Evolutionary conservation across 495 filamentous ascomycete species (phyloP).

Genomic region (Amniculicola lignicola): DNA sequence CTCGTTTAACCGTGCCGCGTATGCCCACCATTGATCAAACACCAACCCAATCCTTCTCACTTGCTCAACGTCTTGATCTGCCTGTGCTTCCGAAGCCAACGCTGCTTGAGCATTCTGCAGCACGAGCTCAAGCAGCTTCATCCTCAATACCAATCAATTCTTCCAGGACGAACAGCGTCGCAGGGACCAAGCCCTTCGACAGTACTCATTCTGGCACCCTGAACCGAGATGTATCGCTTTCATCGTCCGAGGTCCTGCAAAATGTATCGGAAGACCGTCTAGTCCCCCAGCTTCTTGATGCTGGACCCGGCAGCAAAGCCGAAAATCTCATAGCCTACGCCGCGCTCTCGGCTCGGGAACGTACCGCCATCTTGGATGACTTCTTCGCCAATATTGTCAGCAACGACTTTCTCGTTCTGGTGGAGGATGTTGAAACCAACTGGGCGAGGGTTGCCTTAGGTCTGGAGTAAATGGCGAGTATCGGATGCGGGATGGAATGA

Average conservation of each 20-base stretch:
- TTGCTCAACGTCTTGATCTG: slow-evolving; percentile 16
- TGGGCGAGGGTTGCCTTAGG: slow-evolving; percentile 10
- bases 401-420: slow-evolving; percentile 44
- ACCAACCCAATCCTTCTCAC: not conserved
- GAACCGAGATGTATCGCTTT: too few species aligned
- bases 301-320: slow-evolving; percentile 16
- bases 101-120: slow-evolving; percentile 4
- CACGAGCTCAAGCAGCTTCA: not conserved
- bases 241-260: too few species aligned
- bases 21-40: not conserved
- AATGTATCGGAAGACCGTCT: slow-evolving; percentile 22
- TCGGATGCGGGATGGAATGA: not conserved
- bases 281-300: slow-evolving; percentile 13
- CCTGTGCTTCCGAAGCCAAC: slow-evolving; percentile 36
- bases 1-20: not conserved
- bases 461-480: not conserved
- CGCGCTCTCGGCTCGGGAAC: slow-evolving; percentile 37
- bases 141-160: not conserved
- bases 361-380: slow-evolving; percentile 40
- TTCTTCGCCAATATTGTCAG: slow-evolving; percentile 47
- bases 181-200: not conserved
- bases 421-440: slow-evolving; percentile 43
- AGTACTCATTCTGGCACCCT: too few species aligned
- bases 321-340: slow-evolving; percentile 39
- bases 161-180: not conserved